Evolutionary conservation across 169 alveolate species (phyloP), one percentile per base, ranked within the genome.

Genomic region (Eimeria brunetti): DNA sequence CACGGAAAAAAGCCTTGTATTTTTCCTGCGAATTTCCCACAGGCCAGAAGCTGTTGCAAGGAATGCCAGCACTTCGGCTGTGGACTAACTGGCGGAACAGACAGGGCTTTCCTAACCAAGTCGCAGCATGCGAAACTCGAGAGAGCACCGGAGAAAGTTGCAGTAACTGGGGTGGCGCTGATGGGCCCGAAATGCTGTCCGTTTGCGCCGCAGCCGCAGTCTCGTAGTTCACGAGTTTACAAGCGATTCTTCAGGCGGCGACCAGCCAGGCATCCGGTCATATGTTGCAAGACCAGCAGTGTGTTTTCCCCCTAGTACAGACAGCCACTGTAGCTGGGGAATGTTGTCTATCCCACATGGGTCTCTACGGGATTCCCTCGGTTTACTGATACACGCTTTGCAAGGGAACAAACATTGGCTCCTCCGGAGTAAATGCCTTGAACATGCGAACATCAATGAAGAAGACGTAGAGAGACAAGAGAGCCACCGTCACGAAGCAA

Each of bases 21-120:
- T 44, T 41, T 41, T 67, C 46, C 44, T 80, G 89, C 69, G 58
- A 69, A 38, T n/a, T 33, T 20, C 36, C 36, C 75, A n/a, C 91
- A 84, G 91, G 91, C 51, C 91, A 84, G 62, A 84, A 84, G 78
- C 78, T 84, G 44, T 58, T 84, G 76, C 91, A 84, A 84, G 91
- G 91, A 58, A 84, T 84, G 91, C 91, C 91, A 33, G 91, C 91
- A 53, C 91, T 84, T 41, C 73, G 53, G 78, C 91, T 84, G 67
- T 84, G 91, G 91, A 84, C 73, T 18, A 84, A 38, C 41, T 84
- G 91, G 91, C 91, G 76, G 36, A 84, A 33, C 53, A 51, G 91
- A 22, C 62, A 5, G 56, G 51, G 91, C 27, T 38, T 53, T 36
- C 36, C 44, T 20, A 84, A 58, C 56, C 78, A 84, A 18, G 1